Base-by-base conservation (phyloP, 139 green algal species). In the Micromonas commoda region DNA sequence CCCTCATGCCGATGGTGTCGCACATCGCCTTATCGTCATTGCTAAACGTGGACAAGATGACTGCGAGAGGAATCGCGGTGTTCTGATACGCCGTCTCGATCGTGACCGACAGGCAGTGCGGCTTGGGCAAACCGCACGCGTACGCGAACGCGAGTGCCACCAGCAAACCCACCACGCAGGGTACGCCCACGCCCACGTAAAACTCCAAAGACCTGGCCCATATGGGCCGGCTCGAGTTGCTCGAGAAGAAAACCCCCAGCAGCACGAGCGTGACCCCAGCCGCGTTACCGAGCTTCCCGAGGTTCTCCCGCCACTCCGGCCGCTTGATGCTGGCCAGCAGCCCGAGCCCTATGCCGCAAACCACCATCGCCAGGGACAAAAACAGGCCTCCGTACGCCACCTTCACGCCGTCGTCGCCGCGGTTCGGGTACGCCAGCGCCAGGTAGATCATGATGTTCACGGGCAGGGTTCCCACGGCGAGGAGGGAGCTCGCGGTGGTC, bases 1-100 rank as follows among this genome's bases (percentile, higher is more conserved):
- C 53, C 66, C n/a, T 73, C 31, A 6, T 13, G n/a, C n/a, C n/a
- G n/a, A n/a, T n/a, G n/a, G n/a, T n/a, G n/a, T n/a, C n/a, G 45
- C 45, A 57, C 45, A 57, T 23, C 45, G 45, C 45, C 45, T 9
- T 16, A 16, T 57, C 45, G 45, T 57, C 45, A 16, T 57, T 57
- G 45, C 45, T 35, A 61, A 75, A 75, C 37, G 68, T 63, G 53
- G 24, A 38, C 1, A 75, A 61, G 53, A 75, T 69, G 20, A 78
- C 72, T 21, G 72, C 72, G 45, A 78, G 61, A 19, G 72, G 24
- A n/a, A 78, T 78, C 20, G 54, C 72, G 26, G 72, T 78, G 72
- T 78, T 78, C 31, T 78, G 72, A 69, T 78, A 78, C 0, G 23
- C 38, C 32, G 61, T 63, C 52, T 78, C 72, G 3, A 78, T 78